Evolutionary conservation across 164 flowering plant species (phyloP).

Genomic region (Stephania yunnanensis): DNA sequence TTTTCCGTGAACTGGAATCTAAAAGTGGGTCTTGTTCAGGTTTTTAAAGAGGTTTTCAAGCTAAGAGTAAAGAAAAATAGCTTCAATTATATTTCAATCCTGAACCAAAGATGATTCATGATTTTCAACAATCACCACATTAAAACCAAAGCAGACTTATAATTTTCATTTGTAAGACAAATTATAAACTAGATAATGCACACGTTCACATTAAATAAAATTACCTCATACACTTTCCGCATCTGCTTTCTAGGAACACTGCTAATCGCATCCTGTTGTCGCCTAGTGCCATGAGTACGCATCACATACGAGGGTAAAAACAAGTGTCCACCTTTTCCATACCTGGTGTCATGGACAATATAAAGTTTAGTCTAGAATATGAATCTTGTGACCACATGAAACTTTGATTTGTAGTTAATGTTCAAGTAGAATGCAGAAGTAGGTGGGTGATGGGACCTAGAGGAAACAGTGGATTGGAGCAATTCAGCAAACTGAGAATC

Average conservation of each 20-base stretch:
- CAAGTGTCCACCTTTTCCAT: constrained; percentile 82
- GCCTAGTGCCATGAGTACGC: constrained; percentile 93
- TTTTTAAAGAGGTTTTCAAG: no score
- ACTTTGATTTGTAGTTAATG: neutral
- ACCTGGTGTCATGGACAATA: constrained; percentile 33
- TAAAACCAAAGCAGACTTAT: neutral
- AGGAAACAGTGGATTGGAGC: neutral
- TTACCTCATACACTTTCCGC: constrained; percentile 68
- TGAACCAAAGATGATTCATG: neutral
- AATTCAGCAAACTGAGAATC: neutral
- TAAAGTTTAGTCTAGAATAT: neutral
- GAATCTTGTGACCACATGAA: neutral
- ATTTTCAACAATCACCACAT: neutral
- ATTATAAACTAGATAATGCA: neutral
- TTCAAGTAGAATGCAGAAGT: neutral
- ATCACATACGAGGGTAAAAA: constrained; percentile 86
- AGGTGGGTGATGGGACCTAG: neutral
- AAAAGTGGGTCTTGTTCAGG: neutral
- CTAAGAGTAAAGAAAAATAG: no score
- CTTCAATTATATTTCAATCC: no score
- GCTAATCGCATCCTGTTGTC: constrained; percentile 73
- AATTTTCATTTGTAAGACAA: neutral
- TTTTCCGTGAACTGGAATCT: neutral
- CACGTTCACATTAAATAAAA: neutral
- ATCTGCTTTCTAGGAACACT: constrained; percentile 44